These are phyloP conservation scores for Epichloe brachyelytri DNA, from an alignment of 2,329 filamentous ascomycete genomes.

Conservation along the genomic window DNA sequence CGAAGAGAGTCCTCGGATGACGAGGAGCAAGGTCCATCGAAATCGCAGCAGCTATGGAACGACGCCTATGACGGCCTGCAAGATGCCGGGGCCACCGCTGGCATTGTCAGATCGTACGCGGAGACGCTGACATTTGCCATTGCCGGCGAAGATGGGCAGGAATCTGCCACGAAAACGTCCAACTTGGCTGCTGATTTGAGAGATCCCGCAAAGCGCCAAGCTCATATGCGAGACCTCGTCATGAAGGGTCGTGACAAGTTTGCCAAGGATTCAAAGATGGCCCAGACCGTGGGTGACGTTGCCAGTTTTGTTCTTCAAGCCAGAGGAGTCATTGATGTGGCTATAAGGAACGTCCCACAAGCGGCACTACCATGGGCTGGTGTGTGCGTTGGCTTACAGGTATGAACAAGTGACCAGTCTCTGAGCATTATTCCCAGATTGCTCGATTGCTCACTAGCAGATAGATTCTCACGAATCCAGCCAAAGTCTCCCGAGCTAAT, in stretches of 20 bases:
- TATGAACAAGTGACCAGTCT: neutral
- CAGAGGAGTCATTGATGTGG: slow-evolving; percentile 6
- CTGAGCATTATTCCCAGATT: no score
- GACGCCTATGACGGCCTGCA: slow-evolving; percentile 7
- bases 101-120: slow-evolving; percentile 6
- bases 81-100: slow-evolving; percentile 2
- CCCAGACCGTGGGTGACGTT: slow-evolving; percentile 7
- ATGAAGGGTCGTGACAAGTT: slow-evolving; percentile 7
- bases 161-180: neutral
- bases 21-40: slow-evolving; percentile 1
- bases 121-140: slow-evolving; percentile 6
- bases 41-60: slow-evolving; percentile 7
- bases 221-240: slow-evolving; percentile 7
- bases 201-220: slow-evolving; percentile 6
- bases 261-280: slow-evolving; percentile 5
- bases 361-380: slow-evolving; percentile 8
- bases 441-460: neutral
- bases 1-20: neutral
- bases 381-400: slow-evolving; percentile 8
- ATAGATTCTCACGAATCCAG: slow-evolving; percentile 8
- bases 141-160: slow-evolving; percentile 3
- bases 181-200: slow-evolving; percentile 3
- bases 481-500: slow-evolving; percentile 5
- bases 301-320: slow-evolving; percentile 7
- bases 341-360: slow-evolving; percentile 6